These are phyloP conservation scores for Iberis pinnata DNA, from an alignment of 345 rosid genomes.

Conservation along the genomic window DNA sequence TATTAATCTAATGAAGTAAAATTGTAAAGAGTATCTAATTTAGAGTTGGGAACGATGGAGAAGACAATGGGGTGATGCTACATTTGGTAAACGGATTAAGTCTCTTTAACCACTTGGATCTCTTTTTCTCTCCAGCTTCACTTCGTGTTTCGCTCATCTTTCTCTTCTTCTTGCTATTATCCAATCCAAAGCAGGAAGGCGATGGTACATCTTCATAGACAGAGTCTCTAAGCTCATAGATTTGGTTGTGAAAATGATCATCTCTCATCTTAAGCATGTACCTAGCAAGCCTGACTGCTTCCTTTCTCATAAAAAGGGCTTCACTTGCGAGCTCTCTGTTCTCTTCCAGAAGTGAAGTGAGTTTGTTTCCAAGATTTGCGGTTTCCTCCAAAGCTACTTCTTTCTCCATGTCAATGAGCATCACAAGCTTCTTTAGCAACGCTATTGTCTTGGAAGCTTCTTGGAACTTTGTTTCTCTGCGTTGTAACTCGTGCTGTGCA, in stretches of 20 bases:
- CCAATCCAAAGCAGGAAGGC: conserved; percentile 22
- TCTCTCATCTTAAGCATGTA: conserved; percentile 52
- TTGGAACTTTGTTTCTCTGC: conserved; percentile 23
- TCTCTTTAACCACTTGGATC: conserved; percentile 29
- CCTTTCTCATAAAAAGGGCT: conserved; percentile 41
- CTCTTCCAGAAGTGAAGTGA: conserved; percentile 41
- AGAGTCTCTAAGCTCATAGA: conserved; percentile 31
- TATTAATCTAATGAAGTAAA: too few species aligned
- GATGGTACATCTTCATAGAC: conserved; percentile 3
- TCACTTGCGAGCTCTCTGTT: conserved; percentile 42
- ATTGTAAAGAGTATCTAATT: background rate
- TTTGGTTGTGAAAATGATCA: conserved; percentile 41
- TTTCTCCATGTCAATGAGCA: conserved; percentile 63
- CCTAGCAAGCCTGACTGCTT: conserved; percentile 47
- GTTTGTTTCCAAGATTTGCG: conserved; percentile 36
- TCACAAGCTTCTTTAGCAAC: conserved; percentile 50
- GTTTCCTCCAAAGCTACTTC: conserved; percentile 46
- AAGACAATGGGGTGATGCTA: conserved; percentile 8
- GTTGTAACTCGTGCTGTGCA: conserved; percentile 23
- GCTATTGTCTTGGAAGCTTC: conserved; percentile 47
- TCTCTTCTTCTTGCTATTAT: conserved; percentile 34
- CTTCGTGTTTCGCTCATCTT: conserved; percentile 25
- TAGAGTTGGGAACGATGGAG: conserved; percentile 1
- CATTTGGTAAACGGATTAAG: conserved; percentile 26
- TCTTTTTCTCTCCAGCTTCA: conserved; percentile 21